Evolutionary conservation across 148 eudicot species (phyloP).

Genomic region (Chenopodium berlandieri): DNA sequence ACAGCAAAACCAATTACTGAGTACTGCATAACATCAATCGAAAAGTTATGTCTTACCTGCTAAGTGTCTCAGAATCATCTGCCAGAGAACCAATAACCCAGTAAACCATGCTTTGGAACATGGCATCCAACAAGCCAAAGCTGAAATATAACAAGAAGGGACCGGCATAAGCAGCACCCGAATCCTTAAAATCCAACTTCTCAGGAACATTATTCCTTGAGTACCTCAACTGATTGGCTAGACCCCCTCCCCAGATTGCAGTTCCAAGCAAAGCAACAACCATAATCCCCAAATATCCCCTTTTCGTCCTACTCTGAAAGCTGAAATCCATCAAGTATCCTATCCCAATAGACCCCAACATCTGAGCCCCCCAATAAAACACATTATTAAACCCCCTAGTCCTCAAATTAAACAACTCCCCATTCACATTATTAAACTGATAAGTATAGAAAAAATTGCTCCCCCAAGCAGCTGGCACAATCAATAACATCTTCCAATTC

Average conservation of each 20-base stretch:
- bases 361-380: slow-evolving; percentile 98
- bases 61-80: slow-evolving; percentile 79
- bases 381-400: slow-evolving; percentile 90
- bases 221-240: slow-evolving; percentile 67
- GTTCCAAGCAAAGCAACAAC: slow-evolving; percentile 72
- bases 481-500: slow-evolving; percentile 86
- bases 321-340: slow-evolving; percentile 85
- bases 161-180: slow-evolving; percentile 68
- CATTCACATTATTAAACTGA: slow-evolving; percentile 93
- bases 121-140: slow-evolving; percentile 86
- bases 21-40: not conserved
- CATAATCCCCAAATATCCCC: slow-evolving; percentile 67
- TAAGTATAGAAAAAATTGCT: slow-evolving; percentile 92
- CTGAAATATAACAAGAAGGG: slow-evolving; percentile 81
- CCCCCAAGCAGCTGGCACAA: slow-evolving; percentile 77
- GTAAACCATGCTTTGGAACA: slow-evolving; percentile 95
- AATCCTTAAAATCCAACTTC: slow-evolving; percentile 76
- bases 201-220: slow-evolving; percentile 33
- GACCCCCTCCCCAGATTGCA: slow-evolving; percentile 88
- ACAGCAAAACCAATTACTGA: not conserved
- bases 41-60: slow-evolving; percentile 53
- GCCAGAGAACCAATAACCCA: slow-evolving; percentile 95
- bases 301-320: slow-evolving; percentile 64
- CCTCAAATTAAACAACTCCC: slow-evolving; percentile 75
- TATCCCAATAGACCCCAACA: slow-evolving; percentile 72